A percentile compares a stretch with the other conserved stretches of the same genome.
These are phyloP conservation scores for Leishmania turanica DNA, from an alignment of 208 protist genomes.

Conservation along the genomic window DNA sequence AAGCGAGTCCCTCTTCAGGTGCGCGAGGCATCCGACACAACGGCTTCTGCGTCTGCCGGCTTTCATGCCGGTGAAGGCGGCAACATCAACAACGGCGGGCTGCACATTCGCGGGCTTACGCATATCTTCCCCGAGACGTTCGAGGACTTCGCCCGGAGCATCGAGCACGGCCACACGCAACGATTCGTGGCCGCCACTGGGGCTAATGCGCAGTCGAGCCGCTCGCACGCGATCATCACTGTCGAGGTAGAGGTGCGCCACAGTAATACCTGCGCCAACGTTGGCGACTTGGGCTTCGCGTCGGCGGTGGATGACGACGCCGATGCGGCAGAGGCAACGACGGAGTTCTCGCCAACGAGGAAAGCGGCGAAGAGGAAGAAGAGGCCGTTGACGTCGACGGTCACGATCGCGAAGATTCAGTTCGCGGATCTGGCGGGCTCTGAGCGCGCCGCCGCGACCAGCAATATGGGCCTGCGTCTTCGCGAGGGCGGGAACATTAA, in stretches of 20 bases:
- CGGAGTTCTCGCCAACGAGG: conserved; percentile 1
- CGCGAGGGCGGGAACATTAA: conserved; percentile 96
- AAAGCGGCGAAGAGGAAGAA: neutral
- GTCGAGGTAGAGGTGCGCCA: conserved; percentile 71
- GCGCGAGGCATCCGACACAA: conserved; percentile 31
- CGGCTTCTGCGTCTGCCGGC: neutral
- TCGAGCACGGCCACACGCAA: conserved; percentile 75
- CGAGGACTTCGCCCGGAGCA: conserved; percentile 63
- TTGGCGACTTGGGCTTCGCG: neutral
- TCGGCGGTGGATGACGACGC: neutral
- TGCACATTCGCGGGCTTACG: conserved; percentile 66
- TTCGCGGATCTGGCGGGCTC: conserved; percentile 91
- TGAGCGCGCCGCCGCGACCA: conserved; percentile 84
- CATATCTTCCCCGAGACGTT: conserved; percentile 53
- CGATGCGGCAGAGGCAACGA: neutral
- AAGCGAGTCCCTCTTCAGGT: conserved; percentile 52
- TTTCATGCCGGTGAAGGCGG: neutral
- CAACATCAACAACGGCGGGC: conserved; percentile 37
- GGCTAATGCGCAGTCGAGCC: conserved; percentile 85
- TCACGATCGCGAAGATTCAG: conserved; percentile 78
- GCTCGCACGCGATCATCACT: conserved; percentile 91
- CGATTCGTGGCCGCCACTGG: conserved; percentile 72
- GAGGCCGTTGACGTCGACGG: neutral
- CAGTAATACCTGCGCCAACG: neutral
- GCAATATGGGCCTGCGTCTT: conserved; percentile 80